Evolutionary conservation across 2,329 filamentous ascomycete species (phyloP), one percentile per base, ranked within the genome.

Genomic region (Graphilbum fragrans): DNA sequence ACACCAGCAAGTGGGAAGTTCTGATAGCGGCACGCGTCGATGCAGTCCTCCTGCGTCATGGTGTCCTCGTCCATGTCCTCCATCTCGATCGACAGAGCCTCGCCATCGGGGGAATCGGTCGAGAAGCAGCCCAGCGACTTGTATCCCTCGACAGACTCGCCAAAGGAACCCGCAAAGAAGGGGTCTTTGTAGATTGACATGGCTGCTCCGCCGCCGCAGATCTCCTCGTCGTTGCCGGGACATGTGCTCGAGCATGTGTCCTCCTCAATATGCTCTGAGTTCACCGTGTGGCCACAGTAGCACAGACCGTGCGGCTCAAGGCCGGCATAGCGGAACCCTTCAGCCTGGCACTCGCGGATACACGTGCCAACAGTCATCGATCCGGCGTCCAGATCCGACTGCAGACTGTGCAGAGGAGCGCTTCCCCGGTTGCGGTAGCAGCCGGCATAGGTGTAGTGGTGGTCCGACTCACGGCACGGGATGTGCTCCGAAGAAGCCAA

Each of bases 101-200:
- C 64, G 33, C 66, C 63, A 39, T 58, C 47, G 37, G 46, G 22
- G 18, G 59, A 60, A 42, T 60, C 52, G 46, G 73, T 70, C 22
- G 60, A 64, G 51, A 71, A 80, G 60, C 80, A 85, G 42, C 80
- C 80, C n/a, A 70, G 54, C 48, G 74, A 69, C 35, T 63, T 61
- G 64, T 77, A 84, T 36, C 67, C 63, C 41, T 63, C 61, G 35
- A 69, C 60, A 20, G 65, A 67, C 21, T 68, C 55, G 39, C 69
- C 59, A 47, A 62, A 66, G 45, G 58, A 57, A 20, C 61, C 58
- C 37, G 61, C 53, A 48, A 68, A 70, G 23, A 66, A 71, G 4
- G 66, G 61, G 38, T 72, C 69, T 50, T 66, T 57, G 52, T 60
- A 72, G 51, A 70, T 45, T 2, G 69, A 69, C 45, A 75, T 64